A percentile compares a stretch with the other conserved stretches of the same genome.
Conservation (phyloP, 495 filamentous ascomycete genomes). For the Aspergillus sparsus region DNA sequence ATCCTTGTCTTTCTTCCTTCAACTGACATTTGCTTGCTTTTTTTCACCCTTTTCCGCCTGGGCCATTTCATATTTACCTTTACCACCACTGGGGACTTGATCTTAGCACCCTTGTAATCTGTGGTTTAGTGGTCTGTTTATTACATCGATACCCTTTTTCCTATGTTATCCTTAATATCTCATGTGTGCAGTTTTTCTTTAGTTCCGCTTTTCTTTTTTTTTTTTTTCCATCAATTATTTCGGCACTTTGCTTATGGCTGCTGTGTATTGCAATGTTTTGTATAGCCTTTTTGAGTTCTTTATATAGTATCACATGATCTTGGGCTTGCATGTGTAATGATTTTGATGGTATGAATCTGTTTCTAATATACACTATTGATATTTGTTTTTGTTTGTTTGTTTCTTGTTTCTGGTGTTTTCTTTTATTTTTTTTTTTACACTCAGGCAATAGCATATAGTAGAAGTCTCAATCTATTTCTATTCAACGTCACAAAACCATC, state of each 20-base stretch:
- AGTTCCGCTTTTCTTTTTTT: slow-evolving; percentile 8
- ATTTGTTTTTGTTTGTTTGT: neutral
- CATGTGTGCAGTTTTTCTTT: slow-evolving; percentile 16
- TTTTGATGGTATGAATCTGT: neutral
- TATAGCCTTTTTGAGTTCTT: slow-evolving; percentile 1
- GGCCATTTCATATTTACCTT: slow-evolving; percentile 26
- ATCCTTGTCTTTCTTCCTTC: slow-evolving; percentile 2
- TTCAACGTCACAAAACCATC: too few species aligned
- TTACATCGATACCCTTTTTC: slow-evolving; percentile 43
- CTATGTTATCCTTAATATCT: slow-evolving; percentile 19
- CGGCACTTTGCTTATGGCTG: slow-evolving; percentile 8
- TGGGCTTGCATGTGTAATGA: slow-evolving; percentile 7
- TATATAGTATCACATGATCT: slow-evolving; percentile 9
- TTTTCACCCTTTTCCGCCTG: slow-evolving; percentile 24
- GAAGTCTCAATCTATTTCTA: too few species aligned
- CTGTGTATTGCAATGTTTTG: slow-evolving; percentile 12
- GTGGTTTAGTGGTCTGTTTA: slow-evolving; percentile 19
- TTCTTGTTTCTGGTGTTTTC: too few species aligned
- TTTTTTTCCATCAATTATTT: neutral
- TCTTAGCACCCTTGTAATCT: slow-evolving; percentile 19
- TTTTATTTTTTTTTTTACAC: neutral
- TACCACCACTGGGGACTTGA: slow-evolving; percentile 1
- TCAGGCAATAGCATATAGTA: neutral
- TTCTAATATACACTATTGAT: neutral
- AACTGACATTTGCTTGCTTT: slow-evolving; percentile 29